Evolutionary conservation across 2,329 filamentous ascomycete genomes (phyloP).

Genomic region (Akanthomyces uredinophilus): DNA sequence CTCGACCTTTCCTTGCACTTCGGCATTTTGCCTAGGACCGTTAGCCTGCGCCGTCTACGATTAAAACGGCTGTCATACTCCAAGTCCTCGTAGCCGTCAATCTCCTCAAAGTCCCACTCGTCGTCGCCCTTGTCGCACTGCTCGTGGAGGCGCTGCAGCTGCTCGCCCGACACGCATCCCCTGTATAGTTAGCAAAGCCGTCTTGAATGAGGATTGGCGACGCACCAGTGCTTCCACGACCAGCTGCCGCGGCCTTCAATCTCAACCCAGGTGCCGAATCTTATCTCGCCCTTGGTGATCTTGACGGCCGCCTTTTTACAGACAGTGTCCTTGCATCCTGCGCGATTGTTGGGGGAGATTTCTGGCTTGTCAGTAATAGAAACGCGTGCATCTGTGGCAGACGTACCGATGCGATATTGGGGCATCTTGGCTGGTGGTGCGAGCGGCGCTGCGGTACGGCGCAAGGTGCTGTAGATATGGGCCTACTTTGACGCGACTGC

Average conservation of each 20-base stretch:
- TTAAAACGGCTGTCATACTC: conserved; percentile 29
- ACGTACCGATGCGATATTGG: conserved; percentile 44
- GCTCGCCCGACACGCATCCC: conserved; percentile 80
- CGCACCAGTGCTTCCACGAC: conserved; percentile 84
- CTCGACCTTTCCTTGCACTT: conserved; percentile 67
- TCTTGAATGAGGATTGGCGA: conserved; percentile 6
- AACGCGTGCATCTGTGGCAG: neutral
- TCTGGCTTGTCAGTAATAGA: conserved; percentile 47
- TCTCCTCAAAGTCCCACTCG: conserved; percentile 54
- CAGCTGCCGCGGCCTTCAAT: conserved; percentile 59
- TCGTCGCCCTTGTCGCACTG: conserved; percentile 43
- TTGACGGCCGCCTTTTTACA: conserved; percentile 69
- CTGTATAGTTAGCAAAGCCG: conserved; percentile 37
- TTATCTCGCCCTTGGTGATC: conserved; percentile 72
- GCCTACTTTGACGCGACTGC: neutral
- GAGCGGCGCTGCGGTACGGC: neutral
- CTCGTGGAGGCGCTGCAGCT: conserved; percentile 62
- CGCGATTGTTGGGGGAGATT: conserved; percentile 62
- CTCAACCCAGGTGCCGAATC: conserved; percentile 69
- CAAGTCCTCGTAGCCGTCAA: conserved; percentile 81
- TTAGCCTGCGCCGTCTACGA: conserved; percentile 15
- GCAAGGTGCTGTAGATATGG: neutral
- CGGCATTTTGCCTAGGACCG: conserved; percentile 41
- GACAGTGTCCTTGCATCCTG: conserved; percentile 64
- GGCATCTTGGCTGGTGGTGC: conserved; percentile 32